These are phyloP conservation scores for Amorphotheca resinae DNA, from an alignment of 495 filamentous ascomycete species.

Conservation along the genomic window DNA sequence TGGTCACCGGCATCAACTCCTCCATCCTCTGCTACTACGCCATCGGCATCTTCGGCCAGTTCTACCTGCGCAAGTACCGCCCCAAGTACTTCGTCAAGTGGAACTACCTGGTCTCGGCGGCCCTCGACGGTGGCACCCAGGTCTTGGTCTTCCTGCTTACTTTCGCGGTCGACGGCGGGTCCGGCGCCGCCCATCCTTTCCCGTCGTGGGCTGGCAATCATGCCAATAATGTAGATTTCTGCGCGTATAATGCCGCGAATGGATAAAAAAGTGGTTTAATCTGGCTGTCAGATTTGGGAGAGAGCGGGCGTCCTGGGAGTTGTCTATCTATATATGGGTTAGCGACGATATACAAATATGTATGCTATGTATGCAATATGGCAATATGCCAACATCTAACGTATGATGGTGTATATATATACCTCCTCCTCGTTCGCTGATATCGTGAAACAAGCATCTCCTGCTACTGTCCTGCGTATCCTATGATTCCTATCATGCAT, in stretches of 20 bases:
- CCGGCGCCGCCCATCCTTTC: slow-evolving; percentile 3
- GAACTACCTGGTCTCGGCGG: slow-evolving; percentile 42
- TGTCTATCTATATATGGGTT: no score
- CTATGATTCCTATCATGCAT: no score
- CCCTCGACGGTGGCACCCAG: slow-evolving; percentile 41
- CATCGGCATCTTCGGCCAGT: slow-evolving; percentile 33
- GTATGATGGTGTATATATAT: no score
- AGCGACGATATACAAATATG: no score
- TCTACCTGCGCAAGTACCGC: slow-evolving; percentile 36
- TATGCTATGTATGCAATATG: no score
- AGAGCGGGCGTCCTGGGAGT: no score
- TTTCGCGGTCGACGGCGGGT: slow-evolving; percentile 44
- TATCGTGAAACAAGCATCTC: no score
- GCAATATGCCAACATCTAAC: no score
- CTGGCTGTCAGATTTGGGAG: no score
- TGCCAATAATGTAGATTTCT: slow-evolving; percentile 7
- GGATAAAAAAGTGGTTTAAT: no score
- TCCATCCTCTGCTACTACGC: slow-evolving; percentile 26
- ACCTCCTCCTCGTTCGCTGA: no score
- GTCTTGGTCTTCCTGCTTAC: slow-evolving; percentile 42
- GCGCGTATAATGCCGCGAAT: slow-evolving; percentile 7
- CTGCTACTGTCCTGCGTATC: no score
- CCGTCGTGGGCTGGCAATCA: slow-evolving; percentile 7
- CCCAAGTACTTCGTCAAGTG: slow-evolving; percentile 44
- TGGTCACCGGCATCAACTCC: slow-evolving; percentile 29